These are phyloP conservation scores for Epichloe coenophiala DNA, from an alignment of 2,329 filamentous ascomycete species.

Conservation along the genomic window DNA sequence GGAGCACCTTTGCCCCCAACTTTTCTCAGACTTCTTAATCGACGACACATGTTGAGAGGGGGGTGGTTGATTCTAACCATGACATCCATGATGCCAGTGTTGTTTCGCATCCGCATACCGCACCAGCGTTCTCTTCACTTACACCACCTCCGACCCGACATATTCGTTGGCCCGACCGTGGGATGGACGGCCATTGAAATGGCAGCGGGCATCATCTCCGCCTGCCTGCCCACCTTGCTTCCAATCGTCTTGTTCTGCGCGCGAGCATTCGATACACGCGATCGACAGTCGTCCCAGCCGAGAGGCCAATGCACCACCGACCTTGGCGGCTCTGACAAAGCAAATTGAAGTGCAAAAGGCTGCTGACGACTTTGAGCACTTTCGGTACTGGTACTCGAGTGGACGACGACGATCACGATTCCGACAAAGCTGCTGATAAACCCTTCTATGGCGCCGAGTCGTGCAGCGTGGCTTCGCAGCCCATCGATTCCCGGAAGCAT, in stretches of 20 bases:
- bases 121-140: constrained; percentile 32
- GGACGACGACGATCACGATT: constrained; percentile 1
- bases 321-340: constrained; percentile 10
- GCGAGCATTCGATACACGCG: constrained; percentile 25
- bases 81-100: constrained; percentile 18
- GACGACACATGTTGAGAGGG: background rate
- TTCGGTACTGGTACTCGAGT: constrained; percentile 7
- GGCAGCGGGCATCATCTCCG: constrained; percentile 36
- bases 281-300: constrained; percentile 14
- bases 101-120: constrained; percentile 33
- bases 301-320: constrained; percentile 7
- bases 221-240: constrained; percentile 38
- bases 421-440: constrained; percentile 1
- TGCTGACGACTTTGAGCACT: constrained; percentile 7
- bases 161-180: constrained; percentile 31
- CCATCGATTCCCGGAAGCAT: background rate
- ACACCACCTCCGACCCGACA: constrained; percentile 24
- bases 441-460: constrained; percentile 19
- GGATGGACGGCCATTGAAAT: constrained; percentile 37
- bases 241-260: constrained; percentile 27
- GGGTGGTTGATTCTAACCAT: background rate
- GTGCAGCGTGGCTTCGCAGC: constrained; percentile 6
- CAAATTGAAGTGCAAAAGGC: constrained; percentile 7
- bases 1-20: no score
- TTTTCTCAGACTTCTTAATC: background rate